Percentiles rank a stretch among this genome's conserved stretches.
Conservation (phyloP, 2,329 filamentous ascomycete genomes). For the Aspergillus sp. region DNA sequence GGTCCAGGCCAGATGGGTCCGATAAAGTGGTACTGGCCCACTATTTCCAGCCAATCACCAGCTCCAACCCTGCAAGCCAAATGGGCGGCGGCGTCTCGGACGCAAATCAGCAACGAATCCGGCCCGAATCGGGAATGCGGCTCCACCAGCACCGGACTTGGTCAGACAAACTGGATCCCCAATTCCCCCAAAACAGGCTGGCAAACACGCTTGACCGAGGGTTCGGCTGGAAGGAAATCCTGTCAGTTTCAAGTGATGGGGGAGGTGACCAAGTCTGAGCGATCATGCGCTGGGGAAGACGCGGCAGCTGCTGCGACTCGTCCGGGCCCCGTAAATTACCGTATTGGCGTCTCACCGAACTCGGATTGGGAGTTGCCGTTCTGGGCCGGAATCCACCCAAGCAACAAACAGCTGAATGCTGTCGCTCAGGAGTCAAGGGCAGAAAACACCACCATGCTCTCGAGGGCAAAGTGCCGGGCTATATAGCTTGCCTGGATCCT, state of each 20-base stretch:
- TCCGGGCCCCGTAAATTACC: not conserved
- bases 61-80: not conserved
- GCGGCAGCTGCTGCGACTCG: not conserved
- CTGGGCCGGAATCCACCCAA: slow-evolving; percentile 3
- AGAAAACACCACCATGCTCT: not conserved
- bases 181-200: slow-evolving; percentile 1
- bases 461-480: slow-evolving; percentile 8
- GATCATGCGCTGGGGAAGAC: slow-evolving; percentile 6
- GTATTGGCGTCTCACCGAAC: slow-evolving; percentile 4
- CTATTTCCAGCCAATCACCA: slow-evolving; percentile 14
- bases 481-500: slow-evolving; percentile 11
- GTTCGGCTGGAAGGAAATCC: slow-evolving; percentile 14
- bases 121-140: slow-evolving; percentile 28
- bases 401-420: not conserved
- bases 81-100: slow-evolving; percentile 19
- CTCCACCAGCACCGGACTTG: slow-evolving; percentile 23
- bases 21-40: slow-evolving; percentile 19
- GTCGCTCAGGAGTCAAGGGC: not conserved
- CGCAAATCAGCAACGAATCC: slow-evolving; percentile 19
- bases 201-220: slow-evolving; percentile 1
- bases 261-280: not conserved
- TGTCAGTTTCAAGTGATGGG: slow-evolving; percentile 6
- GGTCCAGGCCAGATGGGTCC: slow-evolving; percentile 19
- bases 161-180: not conserved
- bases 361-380: slow-evolving; percentile 6